phyloP scores from a whole-genome alignment of 2,329 filamentous ascomycete genomes.

The Moelleriella libera region DNA sequence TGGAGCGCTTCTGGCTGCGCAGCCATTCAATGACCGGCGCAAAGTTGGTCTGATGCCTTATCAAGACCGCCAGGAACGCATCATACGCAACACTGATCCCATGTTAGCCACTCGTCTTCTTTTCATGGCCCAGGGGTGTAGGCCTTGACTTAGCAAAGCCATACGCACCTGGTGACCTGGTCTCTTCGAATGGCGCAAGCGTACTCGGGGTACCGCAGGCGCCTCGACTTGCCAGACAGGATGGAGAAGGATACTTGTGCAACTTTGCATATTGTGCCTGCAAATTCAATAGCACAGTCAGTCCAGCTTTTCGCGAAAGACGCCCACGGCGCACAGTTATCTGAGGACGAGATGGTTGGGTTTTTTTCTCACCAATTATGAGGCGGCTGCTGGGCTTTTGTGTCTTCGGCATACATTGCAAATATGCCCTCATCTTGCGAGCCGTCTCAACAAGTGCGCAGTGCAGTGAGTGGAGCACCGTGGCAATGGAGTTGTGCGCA shows the following conservation, averaged over 20 bases:
- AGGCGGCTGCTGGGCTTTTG: slow-evolving; percentile 44
- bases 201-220: slow-evolving; percentile 32
- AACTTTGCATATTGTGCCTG: slow-evolving; percentile 52
- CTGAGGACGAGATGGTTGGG: too few species aligned
- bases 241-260: slow-evolving; percentile 50
- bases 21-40: slow-evolving; percentile 54
- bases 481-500: slow-evolving; percentile 54
- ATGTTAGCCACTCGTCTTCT: too few species aligned
- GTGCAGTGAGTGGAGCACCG: slow-evolving; percentile 61
- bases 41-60: slow-evolving; percentile 59
- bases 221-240: slow-evolving; percentile 40
- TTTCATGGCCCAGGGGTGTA: too few species aligned
- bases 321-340: too few species aligned
- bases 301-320: too few species aligned
- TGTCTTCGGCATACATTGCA: slow-evolving; percentile 38
- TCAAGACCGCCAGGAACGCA: slow-evolving; percentile 57
- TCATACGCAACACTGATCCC: slow-evolving; percentile 45
- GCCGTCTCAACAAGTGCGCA: slow-evolving; percentile 66
- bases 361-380: slow-evolving; percentile 47
- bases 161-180: slow-evolving; percentile 51
- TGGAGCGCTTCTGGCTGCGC: slow-evolving; percentile 23
- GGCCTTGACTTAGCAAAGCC: too few species aligned
- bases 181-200: slow-evolving; percentile 42
- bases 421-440: slow-evolving; percentile 55
- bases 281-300: background rate